phyloP scores from a whole-genome alignment of 164 flowering plant species.

The Annona squamosa region DNA sequence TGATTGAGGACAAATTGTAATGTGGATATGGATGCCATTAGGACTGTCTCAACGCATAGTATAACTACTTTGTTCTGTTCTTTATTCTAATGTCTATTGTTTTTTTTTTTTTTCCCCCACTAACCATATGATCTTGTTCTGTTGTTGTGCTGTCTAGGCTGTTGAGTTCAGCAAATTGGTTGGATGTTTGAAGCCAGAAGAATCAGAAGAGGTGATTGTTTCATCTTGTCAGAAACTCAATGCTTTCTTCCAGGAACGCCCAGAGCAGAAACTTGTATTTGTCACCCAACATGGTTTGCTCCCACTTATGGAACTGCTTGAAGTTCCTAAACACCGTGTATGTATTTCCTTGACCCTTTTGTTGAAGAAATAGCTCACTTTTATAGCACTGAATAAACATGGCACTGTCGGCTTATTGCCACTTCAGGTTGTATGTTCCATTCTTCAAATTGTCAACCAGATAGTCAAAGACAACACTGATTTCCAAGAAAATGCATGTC shows the following conservation, averaged over 20 bases:
- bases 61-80: not conserved
- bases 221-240: constrained; percentile 85
- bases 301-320: constrained; percentile 86
- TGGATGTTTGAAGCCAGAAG: constrained; percentile 74
- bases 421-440: constrained; percentile 82
- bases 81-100: not conserved
- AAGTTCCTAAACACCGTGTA: constrained; percentile 79
- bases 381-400: not conserved
- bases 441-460: constrained; percentile 84
- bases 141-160: constrained; percentile 43
- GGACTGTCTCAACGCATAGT: not conserved
- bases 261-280: constrained; percentile 87
- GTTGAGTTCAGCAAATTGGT: constrained; percentile 89
- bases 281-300: constrained; percentile 90
- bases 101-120: too few relatives aligned
- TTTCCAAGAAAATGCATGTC: constrained; percentile 96
- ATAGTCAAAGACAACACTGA: constrained; percentile 77
- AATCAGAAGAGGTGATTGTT: constrained; percentile 88
- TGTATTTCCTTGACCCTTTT: constrained; percentile 15
- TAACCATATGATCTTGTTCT: not conserved
- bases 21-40: not conserved
- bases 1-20: not conserved
- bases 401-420: not conserved
- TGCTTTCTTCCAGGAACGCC: constrained; percentile 82
- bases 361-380: not conserved